Base-by-base conservation (phyloP, 140 eudicot species). In the Flaveria floridana region DNA sequence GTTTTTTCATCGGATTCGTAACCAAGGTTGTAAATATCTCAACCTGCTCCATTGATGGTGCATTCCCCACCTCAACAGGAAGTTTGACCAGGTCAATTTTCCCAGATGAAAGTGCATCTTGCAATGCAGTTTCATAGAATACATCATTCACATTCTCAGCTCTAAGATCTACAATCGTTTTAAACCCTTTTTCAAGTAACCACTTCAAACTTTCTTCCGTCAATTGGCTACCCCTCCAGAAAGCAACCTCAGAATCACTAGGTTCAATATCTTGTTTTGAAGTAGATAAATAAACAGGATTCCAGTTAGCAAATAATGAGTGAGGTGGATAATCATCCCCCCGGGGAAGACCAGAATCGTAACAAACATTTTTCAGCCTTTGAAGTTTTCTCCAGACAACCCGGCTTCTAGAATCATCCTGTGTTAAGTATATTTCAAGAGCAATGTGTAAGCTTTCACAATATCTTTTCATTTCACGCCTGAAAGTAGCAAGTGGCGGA, bases 391-490 rank as follows among this genome's bases (percentile, higher is more conserved):
- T 85, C 99, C 99, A 94, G 18, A 94, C 91, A 81, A 82, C 88
- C 39, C 65, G 42, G 67, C 89, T 85, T 77, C 87, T 76, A 26
- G 77, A 76, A 78, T 94, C 97, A n/a, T 87, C 97, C 62, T 96
- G 85, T 7, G 85, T 85, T 79, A 94, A 80, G 69, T 83, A 90
- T 57, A 85, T 82, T 78, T 94, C 99, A 26, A 94, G 85, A 41
- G 99, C 97, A 67, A 94, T 82, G 66, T 94, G 99, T 77, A 94
- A 81, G 79, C 99, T 94, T 80, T 94, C 99, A 65, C 99, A 94
- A 57, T 91, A 94, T 73, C 97, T 76, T 81, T 90, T 94, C 91
- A 94, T 90, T 84, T 94, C 97, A 63, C 86, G 81, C 64, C 97
- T 86, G 67, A 90, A 94, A 52, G 80, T 75, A 8, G 97, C 96